These are phyloP conservation scores for Calonectria crousiana DNA, from an alignment of 2,329 filamentous ascomycete genomes.

Conservation along the genomic window DNA sequence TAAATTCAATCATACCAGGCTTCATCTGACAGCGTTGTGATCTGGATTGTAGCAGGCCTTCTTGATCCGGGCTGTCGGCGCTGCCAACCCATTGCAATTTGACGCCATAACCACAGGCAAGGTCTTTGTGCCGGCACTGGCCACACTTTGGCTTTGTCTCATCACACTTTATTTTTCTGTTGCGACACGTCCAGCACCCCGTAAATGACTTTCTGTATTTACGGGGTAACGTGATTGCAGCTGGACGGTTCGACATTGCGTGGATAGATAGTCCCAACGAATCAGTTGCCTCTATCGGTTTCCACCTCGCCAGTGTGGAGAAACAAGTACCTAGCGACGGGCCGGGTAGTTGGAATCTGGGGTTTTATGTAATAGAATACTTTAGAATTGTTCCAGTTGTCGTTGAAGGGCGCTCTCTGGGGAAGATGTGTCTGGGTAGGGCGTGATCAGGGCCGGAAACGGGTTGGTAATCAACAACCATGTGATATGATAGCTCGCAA, in stretches of 20 bases:
- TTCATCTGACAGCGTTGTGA: background rate
- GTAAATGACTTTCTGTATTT: slow-evolving; percentile 7
- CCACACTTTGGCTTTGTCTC: background rate
- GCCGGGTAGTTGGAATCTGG: background rate
- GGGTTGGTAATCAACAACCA: background rate
- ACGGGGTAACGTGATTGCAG: background rate
- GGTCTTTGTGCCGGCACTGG: background rate
- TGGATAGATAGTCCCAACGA: background rate
- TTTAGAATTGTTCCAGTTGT: background rate
- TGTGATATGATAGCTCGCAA: background rate
- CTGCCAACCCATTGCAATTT: background rate
- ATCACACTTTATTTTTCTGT: background rate
- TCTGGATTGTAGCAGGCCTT: background rate
- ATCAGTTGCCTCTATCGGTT: background rate
- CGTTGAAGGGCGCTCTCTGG: background rate
- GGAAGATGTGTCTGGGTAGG: background rate
- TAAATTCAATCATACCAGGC: background rate
- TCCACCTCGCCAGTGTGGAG: background rate
- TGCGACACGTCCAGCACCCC: slow-evolving; percentile 3
- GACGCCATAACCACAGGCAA: background rate
- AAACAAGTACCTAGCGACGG: background rate
- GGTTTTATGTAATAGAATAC: background rate
- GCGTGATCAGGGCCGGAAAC: background rate
- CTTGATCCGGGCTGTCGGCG: background rate
- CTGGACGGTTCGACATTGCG: background rate